A percentile compares a stretch with the other conserved stretches of the same genome.
These are phyloP conservation scores for Passiflora organensis DNA, from an alignment of 345 rosid species.

Conservation along the genomic window DNA sequence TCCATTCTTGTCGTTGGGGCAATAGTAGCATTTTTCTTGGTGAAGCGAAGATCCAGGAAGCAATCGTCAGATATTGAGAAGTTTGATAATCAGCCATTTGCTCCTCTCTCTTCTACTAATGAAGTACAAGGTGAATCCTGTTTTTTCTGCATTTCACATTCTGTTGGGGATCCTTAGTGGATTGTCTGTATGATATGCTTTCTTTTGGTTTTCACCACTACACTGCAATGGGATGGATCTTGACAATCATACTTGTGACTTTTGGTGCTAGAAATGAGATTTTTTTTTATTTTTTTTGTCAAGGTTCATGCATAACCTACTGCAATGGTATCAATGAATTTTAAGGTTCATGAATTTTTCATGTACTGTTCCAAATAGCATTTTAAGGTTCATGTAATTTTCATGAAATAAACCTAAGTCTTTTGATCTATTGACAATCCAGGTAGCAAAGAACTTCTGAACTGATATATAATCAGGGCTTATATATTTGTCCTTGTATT, in stretches of 20 bases:
- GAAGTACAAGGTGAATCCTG: slow-evolving; percentile 60
- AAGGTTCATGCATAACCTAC: no score
- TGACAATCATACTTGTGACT: not conserved
- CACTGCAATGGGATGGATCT: slow-evolving; percentile 1
- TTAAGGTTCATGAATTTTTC: no score
- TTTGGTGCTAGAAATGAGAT: slow-evolving; percentile 1
- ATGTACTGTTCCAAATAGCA: no score
- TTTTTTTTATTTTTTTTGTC: not conserved
- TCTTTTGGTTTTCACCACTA: not conserved
- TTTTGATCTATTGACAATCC: no score
- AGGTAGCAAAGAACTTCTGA: no score
- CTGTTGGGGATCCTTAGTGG: not conserved
- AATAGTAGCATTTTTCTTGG: slow-evolving; percentile 62
- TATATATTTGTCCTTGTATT: no score
- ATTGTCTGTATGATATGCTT: not conserved
- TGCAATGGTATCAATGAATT: no score
- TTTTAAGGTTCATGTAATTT: no score
- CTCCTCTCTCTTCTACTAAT: slow-evolving; percentile 57
- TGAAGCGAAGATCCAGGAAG: slow-evolving; percentile 61
- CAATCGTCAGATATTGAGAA: slow-evolving; percentile 70
- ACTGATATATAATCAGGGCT: no score
- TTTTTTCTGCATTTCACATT: not conserved
- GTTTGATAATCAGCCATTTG: slow-evolving; percentile 67
- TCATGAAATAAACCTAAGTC: no score
- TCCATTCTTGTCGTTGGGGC: slow-evolving; percentile 66